Conservation (phyloP, 331 rosid species). For the Stylosanthes scabra region DNA sequence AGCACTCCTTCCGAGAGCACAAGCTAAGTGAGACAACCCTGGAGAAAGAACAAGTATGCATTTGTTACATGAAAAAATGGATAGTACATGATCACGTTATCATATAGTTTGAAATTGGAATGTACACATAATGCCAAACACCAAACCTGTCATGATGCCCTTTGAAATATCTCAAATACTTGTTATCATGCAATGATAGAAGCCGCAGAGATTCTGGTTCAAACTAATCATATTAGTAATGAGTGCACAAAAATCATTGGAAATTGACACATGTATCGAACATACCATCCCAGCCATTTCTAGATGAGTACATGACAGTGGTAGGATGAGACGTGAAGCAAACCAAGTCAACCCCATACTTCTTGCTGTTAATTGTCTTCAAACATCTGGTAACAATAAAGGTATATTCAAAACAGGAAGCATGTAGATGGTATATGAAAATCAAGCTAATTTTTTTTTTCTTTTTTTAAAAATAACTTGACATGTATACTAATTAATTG, state of each 20-base stretch:
- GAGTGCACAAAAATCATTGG: not conserved
- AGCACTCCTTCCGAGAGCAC: constrained; percentile 84
- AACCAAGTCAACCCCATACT: constrained; percentile 96
- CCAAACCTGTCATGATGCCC: constrained; percentile 96
- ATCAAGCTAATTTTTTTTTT: too few species aligned
- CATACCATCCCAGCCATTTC: constrained; percentile 99
- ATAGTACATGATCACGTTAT: not conserved
- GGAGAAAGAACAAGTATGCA: constrained; percentile 21
- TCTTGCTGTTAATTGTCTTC: constrained; percentile 98
- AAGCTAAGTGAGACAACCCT: constrained; percentile 96
- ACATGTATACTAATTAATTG: not conserved
- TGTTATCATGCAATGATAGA: constrained; percentile 90
- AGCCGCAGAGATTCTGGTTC: constrained; percentile 88
- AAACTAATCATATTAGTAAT: constrained; percentile 29
- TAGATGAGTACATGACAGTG: constrained; percentile 94
- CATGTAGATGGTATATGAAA: not conserved
- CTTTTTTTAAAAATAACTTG: not conserved
- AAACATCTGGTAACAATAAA: constrained; percentile 67
- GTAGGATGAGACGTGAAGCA: constrained; percentile 96
- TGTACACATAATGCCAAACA: constrained; percentile 24
- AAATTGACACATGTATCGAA: constrained; percentile 14
- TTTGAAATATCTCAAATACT: constrained; percentile 93
- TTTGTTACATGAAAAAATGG: constrained; percentile 2
- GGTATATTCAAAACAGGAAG: constrained; percentile 25
- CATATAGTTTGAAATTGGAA: constrained; percentile 11